phyloP scores from a whole-genome alignment of 257 asterid species.

The Nicotiana otophora region DNA sequence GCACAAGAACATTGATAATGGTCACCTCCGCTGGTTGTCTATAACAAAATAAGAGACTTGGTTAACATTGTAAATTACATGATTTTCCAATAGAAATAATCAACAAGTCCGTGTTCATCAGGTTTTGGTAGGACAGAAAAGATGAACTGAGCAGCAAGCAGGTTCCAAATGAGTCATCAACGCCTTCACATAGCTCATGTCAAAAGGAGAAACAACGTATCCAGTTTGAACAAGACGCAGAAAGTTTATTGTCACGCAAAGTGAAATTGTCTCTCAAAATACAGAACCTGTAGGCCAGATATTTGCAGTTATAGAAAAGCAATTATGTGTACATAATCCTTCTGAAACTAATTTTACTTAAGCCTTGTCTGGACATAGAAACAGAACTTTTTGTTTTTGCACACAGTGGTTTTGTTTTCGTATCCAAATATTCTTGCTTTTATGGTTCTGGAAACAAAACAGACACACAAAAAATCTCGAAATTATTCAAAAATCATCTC shows the following conservation, averaged over 20 bases:
- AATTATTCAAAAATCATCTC: background rate
- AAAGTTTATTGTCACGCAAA: background rate
- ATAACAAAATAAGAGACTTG: slow-evolving; percentile 21
- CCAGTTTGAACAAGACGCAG: background rate
- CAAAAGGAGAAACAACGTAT: background rate
- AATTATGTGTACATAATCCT: background rate
- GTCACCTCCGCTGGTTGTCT: slow-evolving; percentile 25
- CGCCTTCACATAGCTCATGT: background rate
- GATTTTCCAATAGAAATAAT: background rate
- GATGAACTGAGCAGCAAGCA: background rate
- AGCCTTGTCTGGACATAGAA: background rate
- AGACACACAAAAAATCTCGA: background rate
- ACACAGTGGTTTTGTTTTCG: background rate
- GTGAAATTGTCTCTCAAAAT: background rate
- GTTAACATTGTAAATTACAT: slow-evolving; percentile 11
- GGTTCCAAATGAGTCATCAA: background rate
- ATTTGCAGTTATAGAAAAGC: background rate
- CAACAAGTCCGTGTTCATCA: background rate
- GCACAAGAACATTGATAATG: slow-evolving; percentile 20
- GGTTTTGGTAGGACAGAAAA: background rate
- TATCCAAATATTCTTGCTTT: background rate
- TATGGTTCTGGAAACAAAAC: background rate
- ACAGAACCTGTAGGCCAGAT: background rate
- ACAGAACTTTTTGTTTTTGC: background rate
- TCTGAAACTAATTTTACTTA: background rate